These are phyloP conservation scores for Gastrodia elata DNA, from an alignment of 106 monocot genomes.

Conservation along the genomic window DNA sequence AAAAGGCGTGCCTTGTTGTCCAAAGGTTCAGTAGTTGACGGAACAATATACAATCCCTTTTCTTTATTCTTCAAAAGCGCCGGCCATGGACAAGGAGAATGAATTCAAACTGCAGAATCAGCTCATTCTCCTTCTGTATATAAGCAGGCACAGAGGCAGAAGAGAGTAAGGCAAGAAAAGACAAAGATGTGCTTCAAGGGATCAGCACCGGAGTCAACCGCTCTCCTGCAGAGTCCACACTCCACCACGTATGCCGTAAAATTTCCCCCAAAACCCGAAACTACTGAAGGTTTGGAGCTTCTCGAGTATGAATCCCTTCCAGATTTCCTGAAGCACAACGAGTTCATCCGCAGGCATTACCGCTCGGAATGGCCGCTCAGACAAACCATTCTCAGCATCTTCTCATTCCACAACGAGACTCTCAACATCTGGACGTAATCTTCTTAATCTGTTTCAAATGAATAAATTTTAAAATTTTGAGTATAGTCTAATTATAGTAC, in stretches of 20 bases:
- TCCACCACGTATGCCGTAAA: not conserved
- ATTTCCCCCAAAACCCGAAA: not conserved
- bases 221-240: not conserved
- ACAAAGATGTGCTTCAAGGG: conserved; percentile 4
- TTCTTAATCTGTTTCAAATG: too few species aligned
- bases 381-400: conserved; percentile 40
- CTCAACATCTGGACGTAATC: conserved; percentile 45
- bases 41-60: too few species aligned
- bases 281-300: conserved; percentile 5
- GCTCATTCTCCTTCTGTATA: too few species aligned
- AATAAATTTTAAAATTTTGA: not conserved
- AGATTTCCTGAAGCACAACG: conserved; percentile 39
- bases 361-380: conserved; percentile 40
- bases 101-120: too few species aligned
- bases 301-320: conserved; percentile 27
- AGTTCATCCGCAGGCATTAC: conserved; percentile 33
- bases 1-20: too few species aligned
- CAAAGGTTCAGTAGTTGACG: too few species aligned
- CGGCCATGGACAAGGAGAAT: too few species aligned
- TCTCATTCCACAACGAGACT: conserved; percentile 51
- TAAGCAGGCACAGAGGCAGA: too few species aligned
- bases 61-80: too few species aligned
- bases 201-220: not conserved
- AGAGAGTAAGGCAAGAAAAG: not conserved
- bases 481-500: too few species aligned